Evolutionary conservation across 2,329 filamentous ascomycete species (phyloP).

Genomic region (Alternaria sp.): DNA sequence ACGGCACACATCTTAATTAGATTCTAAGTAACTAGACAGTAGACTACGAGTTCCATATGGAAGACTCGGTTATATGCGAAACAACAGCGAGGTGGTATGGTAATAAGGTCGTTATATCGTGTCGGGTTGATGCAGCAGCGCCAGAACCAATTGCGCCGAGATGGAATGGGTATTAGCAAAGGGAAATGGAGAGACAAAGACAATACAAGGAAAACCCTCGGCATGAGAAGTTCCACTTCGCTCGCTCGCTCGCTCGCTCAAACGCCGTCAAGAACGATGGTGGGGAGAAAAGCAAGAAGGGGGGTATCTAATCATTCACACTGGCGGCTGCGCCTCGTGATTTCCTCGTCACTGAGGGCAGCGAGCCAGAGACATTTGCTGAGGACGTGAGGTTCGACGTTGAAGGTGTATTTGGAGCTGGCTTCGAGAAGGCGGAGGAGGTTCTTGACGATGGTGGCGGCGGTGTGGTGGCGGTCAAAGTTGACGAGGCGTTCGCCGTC

Average conservation of each 20-base stretch:
- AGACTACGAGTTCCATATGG: background rate
- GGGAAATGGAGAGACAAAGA: background rate
- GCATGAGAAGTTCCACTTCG: background rate
- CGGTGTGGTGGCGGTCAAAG: constrained; percentile 80
- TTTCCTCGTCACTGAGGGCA: constrained; percentile 77
- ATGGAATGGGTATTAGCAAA: constrained; percentile 30
- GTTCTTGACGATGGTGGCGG: constrained; percentile 79
- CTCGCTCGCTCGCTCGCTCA: constrained; percentile 16
- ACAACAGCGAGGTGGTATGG: constrained; percentile 13
- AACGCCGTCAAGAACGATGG: constrained; percentile 6
- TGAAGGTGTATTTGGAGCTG: constrained; percentile 75
- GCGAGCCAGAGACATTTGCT: constrained; percentile 87
- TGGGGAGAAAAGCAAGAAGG: constrained; percentile 1
- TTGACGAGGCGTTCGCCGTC: constrained; percentile 73
- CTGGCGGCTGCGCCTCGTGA: constrained; percentile 51
- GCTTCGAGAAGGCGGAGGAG: constrained; percentile 79
- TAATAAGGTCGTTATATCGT: constrained; percentile 35
- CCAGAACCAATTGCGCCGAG: constrained; percentile 8
- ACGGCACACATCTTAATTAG: constrained; percentile 23
- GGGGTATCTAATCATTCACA: constrained; percentile 33
- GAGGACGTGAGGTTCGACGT: constrained; percentile 76
- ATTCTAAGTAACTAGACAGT: constrained; percentile 17
- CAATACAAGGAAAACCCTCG: background rate
- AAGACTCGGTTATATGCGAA: constrained; percentile 19
- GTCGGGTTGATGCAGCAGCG: constrained; percentile 24